Percentiles rank a stretch among this genome's conserved stretches.
Evolutionary conservation across 352 stramenopile genomes (phyloP).

Genomic region (Phytophthora idaei): DNA sequence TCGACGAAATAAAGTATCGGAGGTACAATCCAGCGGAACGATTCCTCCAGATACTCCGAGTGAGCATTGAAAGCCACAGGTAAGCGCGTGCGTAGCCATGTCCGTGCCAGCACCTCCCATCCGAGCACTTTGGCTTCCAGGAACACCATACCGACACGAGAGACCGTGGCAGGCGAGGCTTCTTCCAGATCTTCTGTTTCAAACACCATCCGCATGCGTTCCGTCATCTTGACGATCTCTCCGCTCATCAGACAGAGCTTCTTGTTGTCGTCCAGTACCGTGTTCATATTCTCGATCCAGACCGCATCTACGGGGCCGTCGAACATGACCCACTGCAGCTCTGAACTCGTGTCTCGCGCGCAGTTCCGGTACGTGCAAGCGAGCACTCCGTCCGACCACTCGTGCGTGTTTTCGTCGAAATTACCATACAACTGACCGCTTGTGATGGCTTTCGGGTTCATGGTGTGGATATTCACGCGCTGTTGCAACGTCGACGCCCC

Average conservation of each 20-base stretch:
- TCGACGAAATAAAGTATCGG: conserved; percentile 93
- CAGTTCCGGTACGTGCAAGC: conserved; percentile 94
- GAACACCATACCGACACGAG: conserved; percentile 94
- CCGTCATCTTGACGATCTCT: conserved; percentile 95
- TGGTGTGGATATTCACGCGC: conserved; percentile 82
- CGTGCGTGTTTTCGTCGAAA: conserved; percentile 94
- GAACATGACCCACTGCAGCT: conserved; percentile 95
- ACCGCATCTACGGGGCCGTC: conserved; percentile 94
- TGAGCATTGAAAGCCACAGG: conserved; percentile 43
- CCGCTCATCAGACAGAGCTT: conserved; percentile 95
- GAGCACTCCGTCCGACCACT: conserved; percentile 95
- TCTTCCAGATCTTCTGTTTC: conserved; percentile 93
- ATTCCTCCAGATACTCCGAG: conserved; percentile 60
- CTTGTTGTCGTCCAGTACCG: conserved; percentile 94
- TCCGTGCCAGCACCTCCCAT: conserved; percentile 89
- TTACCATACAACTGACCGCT: conserved; percentile 95
- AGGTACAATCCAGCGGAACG: conserved; percentile 92
- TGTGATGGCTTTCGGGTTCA: conserved; percentile 96
- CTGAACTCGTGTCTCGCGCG: conserved; percentile 77
- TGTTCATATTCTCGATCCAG: conserved; percentile 98
- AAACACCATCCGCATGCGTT: conserved; percentile 96
- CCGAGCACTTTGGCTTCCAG: conserved; percentile 91
- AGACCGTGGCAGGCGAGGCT: conserved; percentile 90
- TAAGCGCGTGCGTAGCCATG: conserved; percentile 79
- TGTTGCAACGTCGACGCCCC: conserved; percentile 49